Conservation (phyloP, 1,284 basidiomycete species). For the Trichosporon sp. region DNA sequence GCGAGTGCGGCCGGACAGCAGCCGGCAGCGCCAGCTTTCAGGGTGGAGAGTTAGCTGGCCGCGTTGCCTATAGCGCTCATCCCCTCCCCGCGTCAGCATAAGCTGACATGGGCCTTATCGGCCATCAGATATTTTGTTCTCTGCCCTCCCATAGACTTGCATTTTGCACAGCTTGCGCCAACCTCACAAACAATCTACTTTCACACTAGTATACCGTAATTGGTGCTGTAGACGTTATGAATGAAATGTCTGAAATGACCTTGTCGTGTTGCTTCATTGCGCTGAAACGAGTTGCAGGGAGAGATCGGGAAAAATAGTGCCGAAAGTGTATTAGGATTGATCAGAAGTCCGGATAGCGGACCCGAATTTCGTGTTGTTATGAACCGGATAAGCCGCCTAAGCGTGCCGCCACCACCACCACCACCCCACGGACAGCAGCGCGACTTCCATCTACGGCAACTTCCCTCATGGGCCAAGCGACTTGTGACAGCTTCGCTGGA, state of each 20-base stretch:
- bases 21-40: not conserved
- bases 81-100: not conserved
- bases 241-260: not conserved
- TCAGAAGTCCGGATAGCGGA: not conserved
- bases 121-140: not conserved
- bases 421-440: not conserved
- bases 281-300: too few relatives aligned
- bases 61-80: not conserved
- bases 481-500: too few relatives aligned
- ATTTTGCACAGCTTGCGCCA: constrained; percentile 1
- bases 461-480: too few relatives aligned
- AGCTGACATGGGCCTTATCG: not conserved
- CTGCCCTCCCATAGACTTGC: not conserved
- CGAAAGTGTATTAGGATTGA: not conserved
- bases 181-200: not conserved
- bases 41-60: not conserved
- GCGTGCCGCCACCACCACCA: not conserved
- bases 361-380: not conserved
- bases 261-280: too few relatives aligned
- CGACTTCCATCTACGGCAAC: not conserved
- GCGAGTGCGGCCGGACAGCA: not conserved
- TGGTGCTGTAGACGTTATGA: constrained; percentile 1
- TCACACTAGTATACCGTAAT: not conserved
- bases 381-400: not conserved
- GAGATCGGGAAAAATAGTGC: not conserved